Evolutionary conservation across 345 rosid genomes (phyloP).

Genomic region (Populus pruinosa): DNA sequence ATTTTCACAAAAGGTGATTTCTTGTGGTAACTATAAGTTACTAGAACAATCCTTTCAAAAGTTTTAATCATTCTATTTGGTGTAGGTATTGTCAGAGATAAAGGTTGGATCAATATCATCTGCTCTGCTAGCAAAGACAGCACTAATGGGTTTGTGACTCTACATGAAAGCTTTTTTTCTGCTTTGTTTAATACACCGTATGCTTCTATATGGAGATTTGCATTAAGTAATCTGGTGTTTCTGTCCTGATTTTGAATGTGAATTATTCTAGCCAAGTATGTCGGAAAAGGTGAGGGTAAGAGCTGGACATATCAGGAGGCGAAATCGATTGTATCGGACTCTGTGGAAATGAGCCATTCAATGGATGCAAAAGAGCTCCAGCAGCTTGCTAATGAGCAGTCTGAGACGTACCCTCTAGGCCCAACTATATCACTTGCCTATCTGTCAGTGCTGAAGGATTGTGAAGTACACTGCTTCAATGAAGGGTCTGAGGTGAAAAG

Average conservation of each 20-base stretch:
- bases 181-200: not conserved
- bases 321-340: conserved; percentile 60
- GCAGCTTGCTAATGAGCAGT: conserved; percentile 66
- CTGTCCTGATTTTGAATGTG: conserved; percentile 16
- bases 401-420: conserved; percentile 91
- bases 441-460: conserved; percentile 78
- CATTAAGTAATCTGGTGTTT: conserved; percentile 16
- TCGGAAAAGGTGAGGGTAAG: conserved; percentile 84
- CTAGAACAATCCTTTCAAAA: conserved; percentile 1
- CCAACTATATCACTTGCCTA: conserved; percentile 82
- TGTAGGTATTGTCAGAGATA: conserved; percentile 70
- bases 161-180: conserved; percentile 11
- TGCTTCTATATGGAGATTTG: conserved; percentile 1
- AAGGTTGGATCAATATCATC: conserved; percentile 74
- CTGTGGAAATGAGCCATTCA: conserved; percentile 81
- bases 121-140: conserved; percentile 76
- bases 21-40: conserved; percentile 11
- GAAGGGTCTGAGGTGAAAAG: conserved; percentile 94
- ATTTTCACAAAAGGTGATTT: conserved; percentile 53
- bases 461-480: conserved; percentile 73
- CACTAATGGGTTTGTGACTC: conserved; percentile 67
- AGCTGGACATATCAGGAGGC: conserved; percentile 76
- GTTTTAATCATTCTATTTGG: conserved; percentile 15
- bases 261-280: conserved; percentile 68
- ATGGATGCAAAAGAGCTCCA: conserved; percentile 53